Evolutionary conservation across 768 basidiomycete species (phyloP), one percentile per base, ranked within the genome.

Genomic region (Hypholoma sublateritium): DNA sequence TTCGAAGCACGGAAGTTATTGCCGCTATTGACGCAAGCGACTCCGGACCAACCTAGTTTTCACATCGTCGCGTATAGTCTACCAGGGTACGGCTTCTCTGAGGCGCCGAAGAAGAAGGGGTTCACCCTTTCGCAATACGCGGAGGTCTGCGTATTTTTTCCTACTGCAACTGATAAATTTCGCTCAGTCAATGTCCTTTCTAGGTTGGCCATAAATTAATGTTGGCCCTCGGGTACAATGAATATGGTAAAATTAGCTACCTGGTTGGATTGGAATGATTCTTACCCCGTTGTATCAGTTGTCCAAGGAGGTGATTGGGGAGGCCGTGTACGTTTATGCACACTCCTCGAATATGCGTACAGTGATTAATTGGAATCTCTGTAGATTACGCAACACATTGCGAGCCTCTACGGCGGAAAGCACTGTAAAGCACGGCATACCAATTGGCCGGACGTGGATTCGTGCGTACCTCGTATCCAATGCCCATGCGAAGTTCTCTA

Each of bases 31-130:
- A 73, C 78, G 0, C 66, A 73, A 19, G 66, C 70, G 0, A 72
- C 75, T 2, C 69, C 75, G 0, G 73, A 80, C 7, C 67, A 73
- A 47, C 85, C 85, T 1, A 81, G 77, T 51, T 88, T 88, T 65
- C 83, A 87, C 59, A 82, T 88, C 17, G 83, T 88, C 0, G 81
- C 80, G 0, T 59, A 78, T 34, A 81, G 85, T 62, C 62, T 87
- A 11, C 87, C 85, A 8, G 84, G 83, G 0, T 88, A 70, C 66
- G 86, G 83, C 0, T 87, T 86, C 67, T 87, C 86, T 0, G 77
- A 83, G 37, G 82, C 78, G 0, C 78, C 82, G 0, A 80, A 65
- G 45, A 80, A 80, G 64, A 74, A 74, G 56, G 83, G 84, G 0
- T 87, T 87, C 58, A 64, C 62, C 5, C 41, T 70, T 0, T 59